Base-by-base conservation (phyloP, 164 flowering plant species). In the Vitis rotundifolia region DNA sequence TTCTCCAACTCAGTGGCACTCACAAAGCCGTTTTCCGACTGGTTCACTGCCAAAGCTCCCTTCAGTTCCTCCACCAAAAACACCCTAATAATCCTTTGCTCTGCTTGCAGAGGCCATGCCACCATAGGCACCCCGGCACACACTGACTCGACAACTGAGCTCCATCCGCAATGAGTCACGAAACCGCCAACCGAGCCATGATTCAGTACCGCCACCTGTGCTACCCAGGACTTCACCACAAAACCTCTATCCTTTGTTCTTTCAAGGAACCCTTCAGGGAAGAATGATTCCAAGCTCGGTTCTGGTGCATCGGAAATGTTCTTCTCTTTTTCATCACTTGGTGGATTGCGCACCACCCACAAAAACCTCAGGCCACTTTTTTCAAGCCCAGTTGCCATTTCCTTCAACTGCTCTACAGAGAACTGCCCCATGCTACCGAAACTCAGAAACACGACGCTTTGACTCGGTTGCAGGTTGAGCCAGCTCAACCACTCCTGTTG, bases 401-500 rank as follows among this genome's bases (percentile, higher is more conserved):
- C 88, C n/a, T n/a, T 60, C 64, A 79, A 53, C 71, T 85, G 88
- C 5, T 68, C 59, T 11, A 9, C 59, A 2, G 78, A 68, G 61
- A 81, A 81, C 68, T 66, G 13, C 2, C 86, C 88, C 61, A 71
- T 2, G 63, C 88, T 79, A 7, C 89, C 89, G 19, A 86, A 85
- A 59, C 87, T 37, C 44, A 57, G 73, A 86, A 37, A 86, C 26
- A 22, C 75, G 1, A 86, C 87, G 22, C 86, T 79, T 9, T 66
- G 15, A 9, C 68, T 68, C 3, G 87, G 85, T 14, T 82, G 85
- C 48, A 60, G 19, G 66, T 82, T 81, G 0, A 84, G 81, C 87
- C 89, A 86, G 3, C 16, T 11, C 50, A 84, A n/a, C 12, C 84
- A 82, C 54, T 77, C 78, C 10, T 64, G 37, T 28, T 49, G 44